Base-by-base conservation (phyloP, 805 yeast genomes). In the Hanseniaspora opuntiae region DNA sequence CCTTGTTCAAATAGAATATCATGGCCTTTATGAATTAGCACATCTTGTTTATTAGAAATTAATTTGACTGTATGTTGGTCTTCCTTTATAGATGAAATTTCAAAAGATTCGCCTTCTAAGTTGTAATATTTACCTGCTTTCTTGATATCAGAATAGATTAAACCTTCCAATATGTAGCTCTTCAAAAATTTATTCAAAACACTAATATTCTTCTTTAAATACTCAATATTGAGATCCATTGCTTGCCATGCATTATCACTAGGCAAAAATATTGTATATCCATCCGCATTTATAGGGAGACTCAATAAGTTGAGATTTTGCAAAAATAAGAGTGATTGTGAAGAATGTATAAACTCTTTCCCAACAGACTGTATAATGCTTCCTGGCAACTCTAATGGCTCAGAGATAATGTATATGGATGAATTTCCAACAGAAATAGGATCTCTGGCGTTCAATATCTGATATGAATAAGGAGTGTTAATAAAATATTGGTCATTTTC, bases 1-100 rank as follows among this genome's bases (percentile, higher is more conserved):
- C 97, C 97, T 63, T 84, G 83, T 57, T 77, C 79, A 63, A 85
- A 89, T 14, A 89, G 62, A 7, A 86, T 74, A 62, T 89, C 96
- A 1, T 77, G 66, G 55, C 76, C 73, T 51, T 72, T 56, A 38
- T 58, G 39, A 4, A 69, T 45, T 7, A 56, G 41, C 8, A 66
- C 41, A 10, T 58, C 58, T 12, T 62, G 59, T 36, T 57, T 57
- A 8, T 63, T 57, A 19, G 65, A 55, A 32, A 58, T 58, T 7
- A 62, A 45, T 3, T n/a, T 20, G 9, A 49, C 14, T 1, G 14
- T 10, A 5, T 58, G 30, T 2, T 61, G 57, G 12, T 60, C 58
- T 1, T 41, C 14, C 2, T 47, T 46, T 1, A 55, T 44, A 8
- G 57, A 56, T 8, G 47, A 45, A 3, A 70, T 47, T 5, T 51